Evolutionary conservation across 257 asterid species (phyloP).

Genomic region (Nicotiana benthamiana): DNA sequence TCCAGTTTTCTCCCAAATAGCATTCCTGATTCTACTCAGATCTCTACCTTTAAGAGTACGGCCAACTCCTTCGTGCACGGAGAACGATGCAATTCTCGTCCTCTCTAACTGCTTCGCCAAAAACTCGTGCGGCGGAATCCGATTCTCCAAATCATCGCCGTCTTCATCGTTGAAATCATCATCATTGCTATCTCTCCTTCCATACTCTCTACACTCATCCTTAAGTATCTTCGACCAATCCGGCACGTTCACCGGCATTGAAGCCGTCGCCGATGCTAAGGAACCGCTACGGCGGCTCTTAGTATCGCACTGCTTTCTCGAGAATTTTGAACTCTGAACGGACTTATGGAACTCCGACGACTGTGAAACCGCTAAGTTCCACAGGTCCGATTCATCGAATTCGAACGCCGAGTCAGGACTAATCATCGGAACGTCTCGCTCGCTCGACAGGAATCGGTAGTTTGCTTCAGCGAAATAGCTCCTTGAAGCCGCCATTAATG

Average conservation of each 20-base stretch:
- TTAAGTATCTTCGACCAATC: constrained; percentile 33
- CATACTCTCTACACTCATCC: constrained; percentile 20
- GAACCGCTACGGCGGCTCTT: neutral
- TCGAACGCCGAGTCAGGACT: constrained; percentile 10
- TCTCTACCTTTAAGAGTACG: constrained; percentile 95
- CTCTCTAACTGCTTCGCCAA: constrained; percentile 35
- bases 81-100: constrained; percentile 60
- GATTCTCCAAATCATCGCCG: constrained; percentile 1
- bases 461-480: constrained; percentile 11
- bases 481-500: constrained; percentile 19
- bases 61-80: constrained; percentile 93
- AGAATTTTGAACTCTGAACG: neutral
- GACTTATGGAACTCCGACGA: constrained; percentile 12
- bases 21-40: constrained; percentile 91
- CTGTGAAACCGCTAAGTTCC: constrained; percentile 5
- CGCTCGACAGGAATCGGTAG: constrained; percentile 5
- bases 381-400: constrained; percentile 22
- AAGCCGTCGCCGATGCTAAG: constrained; percentile 3
- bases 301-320: constrained; percentile 3
- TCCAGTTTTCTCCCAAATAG: constrained; percentile 96
- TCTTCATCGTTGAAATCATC: neutral
- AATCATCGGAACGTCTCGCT: neutral
- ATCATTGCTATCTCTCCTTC: constrained; percentile 9
- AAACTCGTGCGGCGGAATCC: constrained; percentile 34
- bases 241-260: constrained; percentile 27